Evolutionary conservation across 2,329 filamentous ascomycete genomes (phyloP).

Genomic region (Aureobasidium sp.): DNA sequence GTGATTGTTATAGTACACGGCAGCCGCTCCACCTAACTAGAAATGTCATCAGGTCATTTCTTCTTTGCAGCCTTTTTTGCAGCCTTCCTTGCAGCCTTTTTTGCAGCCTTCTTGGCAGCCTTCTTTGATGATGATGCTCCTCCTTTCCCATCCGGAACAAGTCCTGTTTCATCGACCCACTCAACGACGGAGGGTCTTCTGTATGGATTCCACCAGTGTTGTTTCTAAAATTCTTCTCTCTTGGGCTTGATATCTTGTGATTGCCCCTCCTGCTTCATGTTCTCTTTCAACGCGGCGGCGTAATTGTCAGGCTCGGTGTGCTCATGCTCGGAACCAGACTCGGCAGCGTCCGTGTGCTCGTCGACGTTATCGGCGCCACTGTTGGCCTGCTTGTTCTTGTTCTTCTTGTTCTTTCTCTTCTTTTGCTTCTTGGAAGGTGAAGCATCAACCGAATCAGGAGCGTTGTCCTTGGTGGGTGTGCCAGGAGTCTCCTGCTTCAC

Average conservation of each 20-base stretch:
- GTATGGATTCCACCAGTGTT: not conserved
- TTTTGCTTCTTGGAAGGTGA: constrained; percentile 18
- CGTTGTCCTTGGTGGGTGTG: constrained; percentile 14
- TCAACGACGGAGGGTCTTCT: not conserved
- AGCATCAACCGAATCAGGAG: not conserved
- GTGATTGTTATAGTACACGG: not conserved
- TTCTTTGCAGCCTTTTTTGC: not conserved
- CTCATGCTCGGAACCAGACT: constrained; percentile 5
- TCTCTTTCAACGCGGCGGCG: constrained; percentile 15
- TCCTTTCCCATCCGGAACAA: not conserved
- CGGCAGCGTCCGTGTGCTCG: constrained; percentile 3
- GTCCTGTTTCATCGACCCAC: not conserved
- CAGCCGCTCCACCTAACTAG: not conserved
- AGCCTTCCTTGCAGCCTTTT: not conserved
- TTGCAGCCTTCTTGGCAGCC: too few relatives aligned
- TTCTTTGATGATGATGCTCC: too few relatives aligned
- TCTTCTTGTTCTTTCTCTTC: constrained; percentile 19
- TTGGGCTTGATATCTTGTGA: constrained; percentile 15
- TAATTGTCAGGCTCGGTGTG: constrained; percentile 2
- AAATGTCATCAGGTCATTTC: not conserved
- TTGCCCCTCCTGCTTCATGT: constrained; percentile 12
- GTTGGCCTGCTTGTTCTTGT: constrained; percentile 23
- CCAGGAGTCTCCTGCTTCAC: constrained; percentile 6
- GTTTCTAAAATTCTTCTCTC: constrained; percentile 16
- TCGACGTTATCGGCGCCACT: constrained; percentile 1